Evolutionary conservation across 768 basidiomycete species (phyloP).

Genomic region (Psilocybe azurescens): DNA sequence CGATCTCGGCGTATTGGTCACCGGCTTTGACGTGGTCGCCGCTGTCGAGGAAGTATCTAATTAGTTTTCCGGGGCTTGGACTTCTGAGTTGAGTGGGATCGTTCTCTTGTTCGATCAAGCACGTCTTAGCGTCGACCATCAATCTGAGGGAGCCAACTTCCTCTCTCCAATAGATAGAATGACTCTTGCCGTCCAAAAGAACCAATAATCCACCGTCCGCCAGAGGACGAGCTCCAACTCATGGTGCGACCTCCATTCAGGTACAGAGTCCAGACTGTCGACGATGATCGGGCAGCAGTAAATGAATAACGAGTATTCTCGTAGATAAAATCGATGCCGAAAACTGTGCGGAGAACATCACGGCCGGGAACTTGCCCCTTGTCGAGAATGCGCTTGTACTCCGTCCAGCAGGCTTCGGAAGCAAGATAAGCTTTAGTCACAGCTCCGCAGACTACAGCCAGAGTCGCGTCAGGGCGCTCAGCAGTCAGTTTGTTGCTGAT

Average conservation of each 20-base stretch:
- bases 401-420: constrained; percentile 86
- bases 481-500: constrained; percentile 98
- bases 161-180: constrained; percentile 97
- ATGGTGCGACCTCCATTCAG: constrained; percentile 93
- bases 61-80: constrained; percentile 95
- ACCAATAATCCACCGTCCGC: constrained; percentile 96
- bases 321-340: constrained; percentile 97
- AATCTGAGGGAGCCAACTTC: constrained; percentile 93
- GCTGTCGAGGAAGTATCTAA: constrained; percentile 93
- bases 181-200: constrained; percentile 90
- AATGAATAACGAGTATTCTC: constrained; percentile 95
- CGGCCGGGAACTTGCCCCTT: constrained; percentile 98
- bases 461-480: constrained; percentile 89
- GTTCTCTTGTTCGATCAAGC: constrained; percentile 98
- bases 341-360: constrained; percentile 95
- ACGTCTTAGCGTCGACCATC: constrained; percentile 97
- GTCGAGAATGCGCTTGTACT: constrained; percentile 95
- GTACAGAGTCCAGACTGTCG: constrained; percentile 91
- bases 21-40: constrained; percentile 98
- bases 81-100: constrained; percentile 97
- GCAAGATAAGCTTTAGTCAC: constrained; percentile 94
- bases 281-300: constrained; percentile 90
- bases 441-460: constrained; percentile 96
- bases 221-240: constrained; percentile 90
- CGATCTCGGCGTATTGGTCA: constrained; percentile 97